Conservation (phyloP, 306 rosid genomes). For the Carpinus fangiana region DNA sequence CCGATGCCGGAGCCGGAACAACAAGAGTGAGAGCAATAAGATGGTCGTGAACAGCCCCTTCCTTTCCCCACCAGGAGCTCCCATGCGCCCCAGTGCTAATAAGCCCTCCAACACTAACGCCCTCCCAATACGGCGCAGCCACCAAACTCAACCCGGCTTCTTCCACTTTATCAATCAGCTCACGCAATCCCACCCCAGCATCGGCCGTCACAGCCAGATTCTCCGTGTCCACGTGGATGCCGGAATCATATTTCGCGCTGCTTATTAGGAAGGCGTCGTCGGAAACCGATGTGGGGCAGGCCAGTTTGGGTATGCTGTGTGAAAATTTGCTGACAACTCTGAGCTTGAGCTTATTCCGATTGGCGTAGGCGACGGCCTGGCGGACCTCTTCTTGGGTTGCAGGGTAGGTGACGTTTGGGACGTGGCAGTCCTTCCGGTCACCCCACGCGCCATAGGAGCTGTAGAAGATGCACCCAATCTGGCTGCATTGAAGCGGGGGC, state of each 20-base stretch:
- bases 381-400: conserved; percentile 56
- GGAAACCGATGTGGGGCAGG: conserved; percentile 44
- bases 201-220: conserved; percentile 34
- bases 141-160: conserved; percentile 41
- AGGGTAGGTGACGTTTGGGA: conserved; percentile 46
- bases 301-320: conserved; percentile 63
- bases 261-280: conserved; percentile 28
- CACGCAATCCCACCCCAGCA: conserved; percentile 39
- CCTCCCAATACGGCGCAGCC: conserved; percentile 54
- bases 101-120: conserved; percentile 45
- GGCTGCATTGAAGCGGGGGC: conserved; percentile 51
- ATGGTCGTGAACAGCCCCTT: conserved; percentile 74
- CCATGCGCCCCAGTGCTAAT: conserved; percentile 52
- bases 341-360: conserved; percentile 45
- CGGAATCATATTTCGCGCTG: conserved; percentile 18
- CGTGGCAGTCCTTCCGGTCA: conserved; percentile 53
- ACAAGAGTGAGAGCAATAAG: conserved; percentile 52
- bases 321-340: conserved; percentile 62
- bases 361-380: conserved; percentile 50
- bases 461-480: conserved; percentile 52
- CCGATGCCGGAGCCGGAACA: conserved; percentile 51
- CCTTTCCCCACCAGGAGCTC: conserved; percentile 68
- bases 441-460: conserved; percentile 77
- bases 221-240: conserved; percentile 24
- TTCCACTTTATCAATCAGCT: conserved; percentile 36